A percentile compares a stretch with the other conserved stretches of the same genome.
Evolutionary conservation across 2,329 filamentous ascomycete genomes (phyloP).

Genomic region (Pseudopithomyces maydicus): DNA sequence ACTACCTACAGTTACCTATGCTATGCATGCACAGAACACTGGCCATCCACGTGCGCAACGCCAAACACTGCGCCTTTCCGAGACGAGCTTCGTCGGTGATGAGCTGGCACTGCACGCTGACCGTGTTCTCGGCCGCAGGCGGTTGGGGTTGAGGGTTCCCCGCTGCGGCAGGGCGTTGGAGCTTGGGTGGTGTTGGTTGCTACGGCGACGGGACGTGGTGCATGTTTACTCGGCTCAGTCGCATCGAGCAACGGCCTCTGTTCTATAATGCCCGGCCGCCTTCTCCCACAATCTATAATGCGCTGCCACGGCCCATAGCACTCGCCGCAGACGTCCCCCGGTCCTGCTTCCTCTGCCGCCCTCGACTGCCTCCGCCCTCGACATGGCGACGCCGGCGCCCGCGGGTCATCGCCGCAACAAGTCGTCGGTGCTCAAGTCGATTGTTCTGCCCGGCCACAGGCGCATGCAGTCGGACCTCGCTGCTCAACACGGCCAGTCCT

Average conservation of each 20-base stretch:
- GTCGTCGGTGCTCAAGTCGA: constrained; percentile 54
- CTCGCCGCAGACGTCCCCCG: too few relatives aligned
- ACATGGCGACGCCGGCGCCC: constrained; percentile 33
- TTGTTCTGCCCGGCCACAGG: constrained; percentile 57
- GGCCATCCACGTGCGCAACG: too few relatives aligned
- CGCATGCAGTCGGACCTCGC: constrained; percentile 52
- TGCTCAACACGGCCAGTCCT: constrained; percentile 28
- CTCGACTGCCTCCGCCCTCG: not conserved
- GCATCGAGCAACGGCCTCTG: constrained; percentile 15
- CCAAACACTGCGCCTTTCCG: not conserved
- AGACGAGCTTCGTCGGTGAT: not conserved
- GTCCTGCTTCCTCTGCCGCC: too few relatives aligned
- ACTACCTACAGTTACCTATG: too few relatives aligned
- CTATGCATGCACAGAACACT: too few relatives aligned
- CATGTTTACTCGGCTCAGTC: constrained; percentile 10
- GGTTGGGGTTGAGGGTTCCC: not conserved
- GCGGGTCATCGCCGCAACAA: constrained; percentile 46
- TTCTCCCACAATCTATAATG: constrained; percentile 30
- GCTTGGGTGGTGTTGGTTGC: not conserved
- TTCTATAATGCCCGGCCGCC: constrained; percentile 17
- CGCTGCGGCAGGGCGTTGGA: not conserved
- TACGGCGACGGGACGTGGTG: not conserved
- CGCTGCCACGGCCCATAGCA: constrained; percentile 22
- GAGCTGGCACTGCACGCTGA: not conserved
- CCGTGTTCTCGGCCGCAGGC: not conserved